A percentile compares a stretch with the other conserved stretches of the same genome.
Conservation (phyloP, 164 flowering plant species). For the Aristolochia californica region DNA sequence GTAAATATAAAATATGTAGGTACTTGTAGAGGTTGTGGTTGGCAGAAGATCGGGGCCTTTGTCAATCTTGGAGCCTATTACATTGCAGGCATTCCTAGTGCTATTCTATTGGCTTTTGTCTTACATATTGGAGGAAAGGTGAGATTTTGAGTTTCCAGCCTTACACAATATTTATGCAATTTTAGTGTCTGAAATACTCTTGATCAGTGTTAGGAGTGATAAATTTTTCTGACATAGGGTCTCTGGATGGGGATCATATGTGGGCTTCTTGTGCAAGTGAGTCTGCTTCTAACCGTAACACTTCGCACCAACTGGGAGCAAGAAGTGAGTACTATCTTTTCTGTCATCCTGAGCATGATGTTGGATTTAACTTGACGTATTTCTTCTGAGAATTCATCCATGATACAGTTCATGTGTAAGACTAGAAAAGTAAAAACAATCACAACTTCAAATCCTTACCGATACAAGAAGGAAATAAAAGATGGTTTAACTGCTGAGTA, state of each 20-base stretch:
- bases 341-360: not conserved
- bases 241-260: constrained; percentile 65
- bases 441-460: too few relatives aligned
- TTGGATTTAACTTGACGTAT: not conserved
- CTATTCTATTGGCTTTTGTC: constrained; percentile 47
- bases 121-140: constrained; percentile 66
- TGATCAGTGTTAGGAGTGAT: not conserved
- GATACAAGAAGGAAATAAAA: too few relatives aligned
- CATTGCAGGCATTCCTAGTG: constrained; percentile 58
- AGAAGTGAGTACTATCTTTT: constrained; percentile 30
- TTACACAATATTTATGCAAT: not conserved
- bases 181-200: not conserved
- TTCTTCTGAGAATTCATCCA: not conserved
- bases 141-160: not conserved
- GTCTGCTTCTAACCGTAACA: constrained; percentile 28
- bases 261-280: constrained; percentile 42
- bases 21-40: constrained; percentile 75
- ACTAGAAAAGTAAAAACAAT: not conserved
- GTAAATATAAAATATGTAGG: constrained; percentile 20
- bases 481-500: too few relatives aligned
- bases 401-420: not conserved
- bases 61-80: constrained; percentile 67
- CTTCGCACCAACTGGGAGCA: constrained; percentile 54
- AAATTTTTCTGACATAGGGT: constrained; percentile 29
- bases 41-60: constrained; percentile 73